A percentile compares a stretch with the other conserved stretches of the same genome.
These are phyloP conservation scores for Lachnum nothofagi DNA, from an alignment of 2,329 filamentous ascomycete genomes.

Conservation along the genomic window DNA sequence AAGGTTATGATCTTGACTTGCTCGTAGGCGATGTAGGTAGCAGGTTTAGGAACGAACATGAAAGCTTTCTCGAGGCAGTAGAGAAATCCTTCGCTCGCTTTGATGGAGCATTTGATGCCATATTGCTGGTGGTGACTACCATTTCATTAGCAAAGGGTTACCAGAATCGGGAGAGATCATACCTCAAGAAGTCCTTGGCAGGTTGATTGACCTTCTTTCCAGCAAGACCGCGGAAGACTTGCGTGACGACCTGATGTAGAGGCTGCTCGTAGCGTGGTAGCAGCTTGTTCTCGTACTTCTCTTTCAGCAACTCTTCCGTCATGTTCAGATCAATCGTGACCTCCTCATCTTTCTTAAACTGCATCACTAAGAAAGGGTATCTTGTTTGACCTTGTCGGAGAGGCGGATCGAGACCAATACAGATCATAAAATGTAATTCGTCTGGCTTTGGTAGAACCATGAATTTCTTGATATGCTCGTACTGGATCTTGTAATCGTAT, in stretches of 20 bases:
- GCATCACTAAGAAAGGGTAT: conserved; percentile 98
- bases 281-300: conserved; percentile 85
- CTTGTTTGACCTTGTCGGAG: conserved; percentile 94
- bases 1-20: conserved; percentile 89
- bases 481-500: conserved; percentile 99
- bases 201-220: conserved; percentile 94
- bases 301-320: conserved; percentile 78
- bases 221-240: conserved; percentile 89
- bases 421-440: conserved; percentile 90
- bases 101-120: conserved; percentile 99
- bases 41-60: conserved; percentile 98
- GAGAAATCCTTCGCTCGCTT: conserved; percentile 94
- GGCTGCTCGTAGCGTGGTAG: conserved; percentile 88
- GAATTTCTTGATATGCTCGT: conserved; percentile 96
- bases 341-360: conserved; percentile 96
- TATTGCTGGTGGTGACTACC: conserved; percentile 79
- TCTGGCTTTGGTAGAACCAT: conserved; percentile 99
- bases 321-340: conserved; percentile 95
- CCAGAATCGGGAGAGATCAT: conserved; percentile 24
- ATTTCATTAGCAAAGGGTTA: conserved; percentile 26
- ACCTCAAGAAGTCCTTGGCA: conserved; percentile 87
- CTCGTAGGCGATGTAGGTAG: conserved; percentile 94
- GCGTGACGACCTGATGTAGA: conserved; percentile 86
- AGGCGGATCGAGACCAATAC: conserved; percentile 88
- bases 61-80: conserved; percentile 98